These are phyloP conservation scores for Acanthamoeba rhysodes DNA, from an alignment of 208 protist genomes.

Conservation along the genomic window DNA sequence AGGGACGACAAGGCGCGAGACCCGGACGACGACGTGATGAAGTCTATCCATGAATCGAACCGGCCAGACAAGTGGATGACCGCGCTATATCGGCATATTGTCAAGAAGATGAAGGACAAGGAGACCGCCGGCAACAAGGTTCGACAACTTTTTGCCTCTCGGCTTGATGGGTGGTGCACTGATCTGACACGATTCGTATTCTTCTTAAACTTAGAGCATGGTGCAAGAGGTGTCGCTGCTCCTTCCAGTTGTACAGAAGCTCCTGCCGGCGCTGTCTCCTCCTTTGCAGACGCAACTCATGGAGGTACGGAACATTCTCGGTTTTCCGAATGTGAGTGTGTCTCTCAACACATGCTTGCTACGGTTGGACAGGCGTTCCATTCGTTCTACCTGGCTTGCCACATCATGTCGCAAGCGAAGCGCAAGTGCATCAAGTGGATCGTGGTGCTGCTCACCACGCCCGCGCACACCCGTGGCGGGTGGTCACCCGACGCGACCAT, in stretches of 20 bases:
- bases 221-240: constrained; percentile 51
- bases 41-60: background rate
- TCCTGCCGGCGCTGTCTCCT: constrained; percentile 33
- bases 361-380: constrained; percentile 21
- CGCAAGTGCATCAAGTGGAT: constrained; percentile 66
- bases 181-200: background rate
- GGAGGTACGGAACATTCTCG: background rate
- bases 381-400: constrained; percentile 35
- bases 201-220: background rate
- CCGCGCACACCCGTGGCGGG: background rate
- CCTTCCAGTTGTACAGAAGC: constrained; percentile 39
- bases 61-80: constrained; percentile 58
- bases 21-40: background rate
- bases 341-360: background rate
- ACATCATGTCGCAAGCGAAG: constrained; percentile 66
- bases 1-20: background rate
- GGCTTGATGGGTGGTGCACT: background rate
- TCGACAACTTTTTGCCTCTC: background rate
- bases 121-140: constrained; percentile 49
- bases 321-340: background rate
- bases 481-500: constrained; percentile 21
- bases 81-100: background rate
- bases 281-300: constrained; percentile 39
- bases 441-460: constrained; percentile 32
- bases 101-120: constrained; percentile 35